phyloP scores from a whole-genome alignment of 140 eudicot genomes.

The Anethum foeniculum region DNA sequence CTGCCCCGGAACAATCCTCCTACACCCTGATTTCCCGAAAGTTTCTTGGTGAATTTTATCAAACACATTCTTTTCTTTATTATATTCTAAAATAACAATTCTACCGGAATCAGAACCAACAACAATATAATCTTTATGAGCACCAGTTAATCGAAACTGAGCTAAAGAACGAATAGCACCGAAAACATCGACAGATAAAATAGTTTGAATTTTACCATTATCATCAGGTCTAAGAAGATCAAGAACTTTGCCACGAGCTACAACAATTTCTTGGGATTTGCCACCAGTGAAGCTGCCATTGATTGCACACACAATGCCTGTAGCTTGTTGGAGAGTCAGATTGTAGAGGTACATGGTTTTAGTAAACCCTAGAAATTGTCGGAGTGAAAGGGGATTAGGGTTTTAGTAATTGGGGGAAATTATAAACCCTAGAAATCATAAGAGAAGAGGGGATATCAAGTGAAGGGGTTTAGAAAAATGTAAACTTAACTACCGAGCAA shows the following conservation, averaged over 20 bases:
- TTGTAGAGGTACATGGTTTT: constrained; percentile 73
- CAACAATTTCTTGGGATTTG: constrained; percentile 76
- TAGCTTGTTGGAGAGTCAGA: constrained; percentile 82
- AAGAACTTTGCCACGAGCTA: constrained; percentile 86
- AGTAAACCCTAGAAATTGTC: constrained; percentile 20
- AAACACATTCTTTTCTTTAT: constrained; percentile 68
- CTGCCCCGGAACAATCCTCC: constrained; percentile 96
- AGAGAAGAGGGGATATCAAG: too few species aligned
- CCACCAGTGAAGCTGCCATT: constrained; percentile 97
- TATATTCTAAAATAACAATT: constrained; percentile 71
- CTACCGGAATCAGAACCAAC: constrained; percentile 97
- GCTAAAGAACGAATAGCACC: constrained; percentile 85
- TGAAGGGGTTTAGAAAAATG: too few species aligned
- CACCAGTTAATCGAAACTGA: constrained; percentile 82
- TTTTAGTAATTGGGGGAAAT: neutral
- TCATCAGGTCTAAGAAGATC: constrained; percentile 94
- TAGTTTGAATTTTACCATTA: constrained; percentile 89
- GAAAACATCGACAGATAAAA: constrained; percentile 74
- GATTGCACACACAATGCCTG: constrained; percentile 83
- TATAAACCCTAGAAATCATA: neutral
- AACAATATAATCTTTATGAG: constrained; percentile 74
- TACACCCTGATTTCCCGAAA: constrained; percentile 84
- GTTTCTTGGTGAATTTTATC: constrained; percentile 88
- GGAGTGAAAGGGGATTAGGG: constrained; percentile 1
- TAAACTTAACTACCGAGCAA: too few species aligned